Base-by-base conservation (phyloP, 106 monocot genomes). In the Phalaenopsis aphrodite region DNA sequence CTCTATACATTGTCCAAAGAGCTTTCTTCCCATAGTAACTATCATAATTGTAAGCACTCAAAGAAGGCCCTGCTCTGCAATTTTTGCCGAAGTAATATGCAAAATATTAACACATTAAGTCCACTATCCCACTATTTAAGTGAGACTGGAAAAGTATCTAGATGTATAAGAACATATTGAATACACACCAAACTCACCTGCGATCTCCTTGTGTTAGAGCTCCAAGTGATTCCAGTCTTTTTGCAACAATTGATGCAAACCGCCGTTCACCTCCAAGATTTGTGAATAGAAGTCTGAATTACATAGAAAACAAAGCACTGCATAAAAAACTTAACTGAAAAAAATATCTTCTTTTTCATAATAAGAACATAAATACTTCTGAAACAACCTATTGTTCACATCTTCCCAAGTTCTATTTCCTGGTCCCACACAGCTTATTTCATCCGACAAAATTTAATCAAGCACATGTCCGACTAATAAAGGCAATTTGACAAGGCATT, bases 161-260 rank as follows among this genome's bases (percentile, higher is more conserved):
- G 73, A 18, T n/a, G 47, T 17, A 36, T 9, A 49, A 76, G 47
- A 23, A 19, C 43, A 52, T 52, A 46, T 76, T 23, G 41, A 78
- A 23, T 45, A 14, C 24, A 41, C 74, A 55, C 12, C 55, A 41
- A 23, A n/a, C 58, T 78, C 49, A 99, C 98, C 98, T 99, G 75
- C 98, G 86, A 89, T 99, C 98, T 88, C 98, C 98, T 95, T 99
- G 98, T 16, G 98, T 99, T 85, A 99, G 64, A 80, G 98, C 98
- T 71, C 98, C 98, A 81, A 99, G 98, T 14, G 91, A 85, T 71
- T 99, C 94, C 78, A 99, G 81, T 71, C 98, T 89, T 83, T 99
- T 99, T 79, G 98, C 98, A 41, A 99, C 98, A 75, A 95, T 99
- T 42, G 98, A 99, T 76, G 98, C 98, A 90, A 99, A 99, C 39